These are phyloP conservation scores for Larix kaempferi DNA, from an alignment of 75 land plant species.

Conservation along the genomic window DNA sequence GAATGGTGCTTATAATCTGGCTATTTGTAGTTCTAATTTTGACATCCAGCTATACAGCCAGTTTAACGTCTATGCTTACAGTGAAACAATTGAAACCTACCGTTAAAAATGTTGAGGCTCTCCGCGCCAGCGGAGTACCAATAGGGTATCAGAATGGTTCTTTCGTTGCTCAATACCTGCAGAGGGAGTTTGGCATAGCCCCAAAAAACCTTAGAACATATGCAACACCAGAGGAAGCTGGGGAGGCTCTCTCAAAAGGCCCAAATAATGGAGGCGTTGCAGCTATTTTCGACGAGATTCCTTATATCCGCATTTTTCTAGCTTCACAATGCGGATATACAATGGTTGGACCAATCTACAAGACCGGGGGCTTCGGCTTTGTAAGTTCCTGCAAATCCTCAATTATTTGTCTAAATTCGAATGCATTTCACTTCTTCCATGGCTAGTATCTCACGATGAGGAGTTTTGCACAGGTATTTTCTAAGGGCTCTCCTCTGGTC, in stretches of 20 bases:
- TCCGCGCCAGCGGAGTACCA: constrained; percentile 10
- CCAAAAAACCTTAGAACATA: constrained; percentile 12
- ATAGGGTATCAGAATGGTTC: constrained; percentile 48
- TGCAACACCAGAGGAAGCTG: constrained; percentile 16
- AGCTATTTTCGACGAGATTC: constrained; percentile 1
- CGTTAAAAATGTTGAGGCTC: constrained; percentile 18
- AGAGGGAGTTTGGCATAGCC: constrained; percentile 17
- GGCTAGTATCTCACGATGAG: too few species aligned
- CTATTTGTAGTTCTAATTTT: constrained; percentile 47
- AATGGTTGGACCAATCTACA: background rate
- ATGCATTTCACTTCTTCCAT: too few species aligned
- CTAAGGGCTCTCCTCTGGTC: constrained; percentile 46
- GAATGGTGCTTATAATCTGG: constrained; percentile 19
- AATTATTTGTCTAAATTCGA: too few species aligned
- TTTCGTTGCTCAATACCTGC: constrained; percentile 36
- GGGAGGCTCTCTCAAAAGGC: constrained; percentile 27
- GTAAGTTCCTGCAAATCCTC: background rate
- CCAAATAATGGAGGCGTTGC: constrained; percentile 8
- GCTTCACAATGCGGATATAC: background rate
- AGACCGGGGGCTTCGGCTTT: background rate
- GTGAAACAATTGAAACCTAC: constrained; percentile 37
- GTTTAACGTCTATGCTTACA: constrained; percentile 54
- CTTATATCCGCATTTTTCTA: background rate
- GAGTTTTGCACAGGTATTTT: constrained; percentile 28
- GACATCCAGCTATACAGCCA: constrained; percentile 44